These are phyloP conservation scores for Lomentospora prolificans DNA, from an alignment of 2,329 filamentous ascomycete genomes.

Conservation along the genomic window DNA sequence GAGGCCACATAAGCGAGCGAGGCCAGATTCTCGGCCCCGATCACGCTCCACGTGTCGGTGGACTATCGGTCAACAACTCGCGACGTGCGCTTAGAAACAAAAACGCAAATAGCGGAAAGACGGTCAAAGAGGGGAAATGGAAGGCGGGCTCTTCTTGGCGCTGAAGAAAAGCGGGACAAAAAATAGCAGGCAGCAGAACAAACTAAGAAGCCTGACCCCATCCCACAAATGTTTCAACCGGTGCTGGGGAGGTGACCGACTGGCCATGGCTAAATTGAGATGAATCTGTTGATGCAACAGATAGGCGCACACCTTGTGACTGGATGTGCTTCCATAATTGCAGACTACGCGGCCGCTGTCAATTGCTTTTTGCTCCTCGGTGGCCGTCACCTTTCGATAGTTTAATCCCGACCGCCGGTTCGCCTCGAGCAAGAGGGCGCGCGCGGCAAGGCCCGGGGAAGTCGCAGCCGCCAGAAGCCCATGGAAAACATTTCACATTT, in stretches of 20 bases:
- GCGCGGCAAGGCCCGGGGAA: not conserved
- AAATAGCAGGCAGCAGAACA: no score
- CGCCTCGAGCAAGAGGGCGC: not conserved
- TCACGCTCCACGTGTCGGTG: not conserved
- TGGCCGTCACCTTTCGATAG: no score
- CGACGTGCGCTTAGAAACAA: not conserved
- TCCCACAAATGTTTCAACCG: not conserved
- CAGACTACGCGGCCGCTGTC: not conserved
- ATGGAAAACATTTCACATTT: no score
- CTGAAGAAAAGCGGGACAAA: no score
- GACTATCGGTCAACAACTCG: not conserved
- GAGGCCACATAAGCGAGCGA: not conserved
- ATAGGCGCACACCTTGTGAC: not conserved
- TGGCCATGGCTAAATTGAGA: slow-evolving; percentile 4
- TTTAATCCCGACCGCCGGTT: no score
- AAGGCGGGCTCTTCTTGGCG: no score
- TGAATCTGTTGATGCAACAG: slow-evolving; percentile 7
- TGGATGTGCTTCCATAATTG: no score
- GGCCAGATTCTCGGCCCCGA: not conserved
- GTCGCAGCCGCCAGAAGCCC: not conserved
- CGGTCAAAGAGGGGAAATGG: not conserved
- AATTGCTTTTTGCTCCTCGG: not conserved
- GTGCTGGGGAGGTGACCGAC: not conserved
- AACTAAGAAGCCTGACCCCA: not conserved
- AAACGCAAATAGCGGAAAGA: not conserved